Conservation (phyloP, 78 protist species). For the Speleostelium caveatum region DNA sequence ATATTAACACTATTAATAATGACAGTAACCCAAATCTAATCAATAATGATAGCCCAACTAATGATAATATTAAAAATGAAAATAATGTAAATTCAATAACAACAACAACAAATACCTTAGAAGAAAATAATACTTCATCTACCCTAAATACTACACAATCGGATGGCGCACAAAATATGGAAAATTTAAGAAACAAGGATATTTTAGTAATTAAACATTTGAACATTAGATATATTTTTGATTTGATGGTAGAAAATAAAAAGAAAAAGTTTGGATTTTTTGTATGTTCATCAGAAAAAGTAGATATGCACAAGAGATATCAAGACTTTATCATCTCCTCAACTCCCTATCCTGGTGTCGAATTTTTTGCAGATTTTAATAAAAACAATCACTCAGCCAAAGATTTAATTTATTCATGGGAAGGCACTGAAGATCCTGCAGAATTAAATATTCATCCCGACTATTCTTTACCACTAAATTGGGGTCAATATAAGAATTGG, state of each 20-base stretch:
- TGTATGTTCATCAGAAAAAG: conserved; percentile 78
- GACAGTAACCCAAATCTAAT: too few relatives aligned
- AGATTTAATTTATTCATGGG: conserved; percentile 55
- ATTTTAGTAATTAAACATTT: conserved; percentile 60
- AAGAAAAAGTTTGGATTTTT: conserved; percentile 76
- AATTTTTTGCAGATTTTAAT: conserved; percentile 60
- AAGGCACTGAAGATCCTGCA: conserved; percentile 53
- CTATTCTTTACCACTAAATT: conserved; percentile 9
- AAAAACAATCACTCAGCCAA: conserved; percentile 43
- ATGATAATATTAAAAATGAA: background rate
- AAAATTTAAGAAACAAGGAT: conserved; percentile 61
- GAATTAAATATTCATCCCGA: conserved; percentile 37
- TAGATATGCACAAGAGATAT: conserved; percentile 70
- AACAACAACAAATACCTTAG: background rate
- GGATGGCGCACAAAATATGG: conserved; percentile 65
- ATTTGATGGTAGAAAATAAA: conserved; percentile 80
- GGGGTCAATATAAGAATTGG: conserved; percentile 62
- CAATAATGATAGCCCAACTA: too few relatives aligned
- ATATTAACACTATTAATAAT: background rate
- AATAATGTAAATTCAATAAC: background rate
- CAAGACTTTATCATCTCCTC: conserved; percentile 43
- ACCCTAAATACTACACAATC: background rate
- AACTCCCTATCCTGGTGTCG: conserved; percentile 79
- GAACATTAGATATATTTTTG: conserved; percentile 60
- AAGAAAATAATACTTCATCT: too few relatives aligned